These are phyloP conservation scores for Mycena olivaceomarginata DNA, from an alignment of 768 basidiomycete species.

Conservation along the genomic window DNA sequence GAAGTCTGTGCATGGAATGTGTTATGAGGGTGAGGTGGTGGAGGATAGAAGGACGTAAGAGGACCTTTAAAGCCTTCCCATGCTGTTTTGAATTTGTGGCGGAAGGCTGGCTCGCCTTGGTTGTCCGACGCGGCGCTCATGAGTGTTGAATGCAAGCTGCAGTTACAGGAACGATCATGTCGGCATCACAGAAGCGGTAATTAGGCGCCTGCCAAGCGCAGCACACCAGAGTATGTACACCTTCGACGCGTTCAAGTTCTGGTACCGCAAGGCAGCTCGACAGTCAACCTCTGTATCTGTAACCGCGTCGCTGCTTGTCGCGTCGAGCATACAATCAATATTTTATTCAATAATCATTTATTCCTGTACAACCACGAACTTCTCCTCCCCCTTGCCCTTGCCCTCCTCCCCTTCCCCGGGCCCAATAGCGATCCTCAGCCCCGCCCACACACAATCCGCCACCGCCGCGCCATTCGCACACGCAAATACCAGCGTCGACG, in stretches of 20 bases:
- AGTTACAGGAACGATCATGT: too few relatives aligned
- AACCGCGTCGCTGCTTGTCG: too few relatives aligned
- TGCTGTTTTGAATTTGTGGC: not conserved
- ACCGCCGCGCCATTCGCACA: slow-evolving; percentile 90
- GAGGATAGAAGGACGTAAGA: not conserved
- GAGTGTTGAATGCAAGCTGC: not conserved
- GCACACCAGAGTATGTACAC: too few relatives aligned
- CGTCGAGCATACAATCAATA: not conserved
- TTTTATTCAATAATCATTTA: slow-evolving; percentile 47
- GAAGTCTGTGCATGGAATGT: slow-evolving; percentile 41
- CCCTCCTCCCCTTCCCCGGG: slow-evolving; percentile 69
- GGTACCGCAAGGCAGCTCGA: too few relatives aligned
- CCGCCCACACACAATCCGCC: slow-evolving; percentile 89
- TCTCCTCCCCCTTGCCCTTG: too few relatives aligned
- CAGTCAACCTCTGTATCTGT: too few relatives aligned
- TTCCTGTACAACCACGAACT: slow-evolving; percentile 76
- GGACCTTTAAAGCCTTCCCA: not conserved
- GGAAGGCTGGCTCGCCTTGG: not conserved
- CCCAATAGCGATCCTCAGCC: slow-evolving; percentile 81
- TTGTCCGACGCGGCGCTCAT: not conserved
- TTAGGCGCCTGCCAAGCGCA: too few relatives aligned
- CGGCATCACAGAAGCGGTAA: not conserved
- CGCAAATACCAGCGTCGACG: slow-evolving; percentile 95
- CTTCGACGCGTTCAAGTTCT: too few relatives aligned
- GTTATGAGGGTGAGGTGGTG: too few relatives aligned